Base-by-base conservation (phyloP, 179 eudicot genomes). In the Vitellaria paradoxa region DNA sequence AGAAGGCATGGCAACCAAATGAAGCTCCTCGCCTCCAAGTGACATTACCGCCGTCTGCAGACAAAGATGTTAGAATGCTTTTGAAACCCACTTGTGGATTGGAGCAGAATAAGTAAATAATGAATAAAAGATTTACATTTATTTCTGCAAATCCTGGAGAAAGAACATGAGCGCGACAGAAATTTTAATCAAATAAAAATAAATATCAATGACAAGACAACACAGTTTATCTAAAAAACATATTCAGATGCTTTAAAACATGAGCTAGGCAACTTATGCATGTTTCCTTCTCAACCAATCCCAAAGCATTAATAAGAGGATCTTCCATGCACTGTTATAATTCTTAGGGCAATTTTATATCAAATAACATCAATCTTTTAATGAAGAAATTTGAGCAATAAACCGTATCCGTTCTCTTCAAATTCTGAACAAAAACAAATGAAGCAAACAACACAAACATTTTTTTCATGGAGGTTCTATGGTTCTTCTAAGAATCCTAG, bases 1-100 rank as follows among this genome's bases (percentile, higher is more conserved):
- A 7, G 98, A 94, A 66, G 86, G 87, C 98, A 96, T 91, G 42
- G 98, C 98, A 70, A 94, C 99, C 75, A 94, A 84, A 84, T 96
- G 98, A 50, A 96, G 89, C 86, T 96, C 99, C 70, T 85, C 87
- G 47, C 82, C 90, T 70, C 87, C 96, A 47, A 88, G 84, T 73
- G 84, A 73, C 83, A 91, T 81, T 76, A 96, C 89, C n/a, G 98
- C 94, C 61, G 99, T 91, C 99, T 96, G 89, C 78, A 79, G 62
- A 85, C 59, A 57, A 9, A 79, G 40, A 50, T 23, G 37, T 73
- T 42, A 14, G 57, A 45, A 20, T 9, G 15, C 15, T 26, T 9
- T 11, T n/a, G 6, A 65, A 26, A 59, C 72, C 8, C 60, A 52
- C 60, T 57, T 9, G 61, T 24, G 62, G 6, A 65, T 50, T 7